Evolutionary conservation across 495 filamentous ascomycete species (phyloP), one percentile per base, ranked within the genome.

Genomic region (Melanomma pulvis-pyrius): DNA sequence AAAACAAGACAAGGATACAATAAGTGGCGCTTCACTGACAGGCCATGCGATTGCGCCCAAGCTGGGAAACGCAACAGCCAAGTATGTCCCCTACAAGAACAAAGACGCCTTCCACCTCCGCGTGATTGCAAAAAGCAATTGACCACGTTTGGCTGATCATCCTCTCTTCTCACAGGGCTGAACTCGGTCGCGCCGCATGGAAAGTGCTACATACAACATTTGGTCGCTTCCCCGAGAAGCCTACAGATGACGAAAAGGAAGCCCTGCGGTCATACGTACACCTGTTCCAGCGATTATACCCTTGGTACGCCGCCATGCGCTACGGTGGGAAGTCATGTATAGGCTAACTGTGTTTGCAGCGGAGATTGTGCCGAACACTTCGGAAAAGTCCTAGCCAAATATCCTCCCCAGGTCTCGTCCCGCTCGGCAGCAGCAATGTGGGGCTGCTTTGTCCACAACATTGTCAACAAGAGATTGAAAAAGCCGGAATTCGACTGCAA

Each of bases 181-280:
- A 96, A 79, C 83, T 96, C 19, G 93, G 93, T 63, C 88, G 91
- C 69, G 87, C 92, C 26, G 87, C 90, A 22, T 96, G 92, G 93
- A 92, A 93, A 73, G 86, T 96, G 69, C 86, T 98, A 72, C 94
- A 98, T 78, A 98, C 96, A 0, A 94, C 91, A 75, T 92, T 98
- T 84, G 89, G 92, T 36, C 88, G 92, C 59, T 98, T 93, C 78
- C 96, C 94, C 44, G 90, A 93, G 68, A 83, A 88, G 59, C 93
- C 94, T 0, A 89, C 89, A 0, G 74, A 83, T 56, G 92, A 96
- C 68, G 92, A 98, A 73, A 88, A 89, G 61, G 83, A 89, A 44
- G 91, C 96, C 1, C 81, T 98, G 41, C 85, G 87, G 67, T 89
- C 89, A 6, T 98, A 89, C 77, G 87, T 98, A 68, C 86, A 91